These are phyloP conservation scores for Keithomyces neogunnii DNA, from an alignment of 2,329 filamentous ascomycete species.

Conservation along the genomic window DNA sequence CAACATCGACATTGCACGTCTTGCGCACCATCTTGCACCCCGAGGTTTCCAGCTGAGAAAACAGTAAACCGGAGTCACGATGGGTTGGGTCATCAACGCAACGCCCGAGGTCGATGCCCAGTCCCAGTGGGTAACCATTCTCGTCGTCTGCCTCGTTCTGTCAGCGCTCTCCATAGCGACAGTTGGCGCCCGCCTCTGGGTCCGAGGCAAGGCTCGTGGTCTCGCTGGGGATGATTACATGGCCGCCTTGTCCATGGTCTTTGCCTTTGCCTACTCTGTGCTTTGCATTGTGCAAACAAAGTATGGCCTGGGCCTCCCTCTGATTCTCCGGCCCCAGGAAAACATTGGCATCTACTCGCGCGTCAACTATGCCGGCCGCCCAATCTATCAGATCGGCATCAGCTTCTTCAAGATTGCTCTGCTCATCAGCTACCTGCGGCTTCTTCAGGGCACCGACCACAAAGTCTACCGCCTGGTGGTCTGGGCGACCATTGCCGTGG, in stretches of 20 bases:
- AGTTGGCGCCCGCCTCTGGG: conserved; percentile 32
- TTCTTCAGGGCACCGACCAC: conserved; percentile 40
- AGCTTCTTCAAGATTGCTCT: conserved; percentile 48
- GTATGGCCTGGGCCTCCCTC: conserved; percentile 42
- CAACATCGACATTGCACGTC: no score
- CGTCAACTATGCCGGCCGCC: conserved; percentile 44
- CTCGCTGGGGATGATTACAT: conserved; percentile 40
- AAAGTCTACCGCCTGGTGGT: conserved; percentile 34
- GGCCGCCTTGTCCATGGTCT: conserved; percentile 30
- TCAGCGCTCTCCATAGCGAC: conserved; percentile 32
- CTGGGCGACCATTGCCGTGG: conserved; percentile 31
- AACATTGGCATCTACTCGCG: conserved; percentile 36
- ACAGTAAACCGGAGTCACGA: conserved; percentile 12
- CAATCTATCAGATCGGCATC: conserved; percentile 46
- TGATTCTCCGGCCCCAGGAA: conserved; percentile 32
- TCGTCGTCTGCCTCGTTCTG: conserved; percentile 38
- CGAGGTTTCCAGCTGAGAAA: no score
- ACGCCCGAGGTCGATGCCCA: conserved; percentile 34
- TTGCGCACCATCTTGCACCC: no score
- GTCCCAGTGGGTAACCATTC: conserved; percentile 40
- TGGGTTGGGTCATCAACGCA: conserved; percentile 44
- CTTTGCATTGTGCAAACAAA: conserved; percentile 44
- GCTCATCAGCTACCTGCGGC: conserved; percentile 42
- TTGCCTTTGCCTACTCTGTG: conserved; percentile 39
- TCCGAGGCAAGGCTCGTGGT: conserved; percentile 32